phyloP scores from a whole-genome alignment of 2,329 filamentous ascomycete genomes.

The Aulographum hederae region DNA sequence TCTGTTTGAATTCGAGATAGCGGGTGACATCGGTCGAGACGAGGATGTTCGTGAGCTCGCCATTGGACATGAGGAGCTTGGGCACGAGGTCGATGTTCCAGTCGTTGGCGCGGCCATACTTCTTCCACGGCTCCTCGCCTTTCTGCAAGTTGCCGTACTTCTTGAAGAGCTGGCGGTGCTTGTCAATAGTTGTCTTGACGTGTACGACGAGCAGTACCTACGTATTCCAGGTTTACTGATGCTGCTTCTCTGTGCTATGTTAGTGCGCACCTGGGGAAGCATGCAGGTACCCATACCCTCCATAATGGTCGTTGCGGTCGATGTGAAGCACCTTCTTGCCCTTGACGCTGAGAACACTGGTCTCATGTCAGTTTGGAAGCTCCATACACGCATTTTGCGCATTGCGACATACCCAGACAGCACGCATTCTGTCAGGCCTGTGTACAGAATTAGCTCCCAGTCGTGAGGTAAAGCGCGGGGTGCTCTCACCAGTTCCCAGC shows the following conservation, averaged over 20 bases:
- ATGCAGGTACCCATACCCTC: conserved; percentile 48
- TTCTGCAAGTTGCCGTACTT: conserved; percentile 70
- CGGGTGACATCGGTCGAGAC: conserved; percentile 66
- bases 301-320: conserved; percentile 95
- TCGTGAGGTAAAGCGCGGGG: conserved; percentile 32
- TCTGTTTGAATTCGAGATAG: conserved; percentile 38
- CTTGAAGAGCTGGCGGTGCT: conserved; percentile 64
- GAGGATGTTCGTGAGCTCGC: conserved; percentile 95
- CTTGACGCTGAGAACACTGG: conserved; percentile 87
- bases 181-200: not conserved
- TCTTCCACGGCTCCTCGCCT: conserved; percentile 89
- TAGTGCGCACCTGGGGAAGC: conserved; percentile 7
- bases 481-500: conserved; percentile 96
- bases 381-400: not conserved
- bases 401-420: conserved; percentile 60
- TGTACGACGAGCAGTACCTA: conserved; percentile 24
- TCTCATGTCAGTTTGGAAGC: conserved; percentile 7
- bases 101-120: conserved; percentile 90
- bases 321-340: conserved; percentile 98
- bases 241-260: conserved; percentile 57
- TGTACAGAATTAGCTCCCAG: conserved; percentile 8
- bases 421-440: conserved; percentile 96
- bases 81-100: conserved; percentile 99
- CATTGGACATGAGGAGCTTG: conserved; percentile 96
- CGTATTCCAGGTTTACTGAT: conserved; percentile 89